Conservation (phyloP, 2,329 filamentous ascomycete genomes). For the Penicillium sp. region DNA sequence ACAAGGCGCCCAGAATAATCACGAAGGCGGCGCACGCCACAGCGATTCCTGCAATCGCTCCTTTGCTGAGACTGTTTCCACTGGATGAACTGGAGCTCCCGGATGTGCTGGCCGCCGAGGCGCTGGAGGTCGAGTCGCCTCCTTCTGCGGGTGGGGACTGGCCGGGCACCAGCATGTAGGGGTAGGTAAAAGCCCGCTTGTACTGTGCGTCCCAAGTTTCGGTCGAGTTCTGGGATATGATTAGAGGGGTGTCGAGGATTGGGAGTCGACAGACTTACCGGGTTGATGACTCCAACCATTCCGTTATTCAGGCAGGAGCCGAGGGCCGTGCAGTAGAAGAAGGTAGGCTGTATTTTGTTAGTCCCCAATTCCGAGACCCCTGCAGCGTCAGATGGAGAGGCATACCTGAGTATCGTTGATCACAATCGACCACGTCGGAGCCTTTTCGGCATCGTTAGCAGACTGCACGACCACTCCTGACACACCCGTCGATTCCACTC, state of each 20-base stretch:
- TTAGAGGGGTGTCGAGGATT: neutral
- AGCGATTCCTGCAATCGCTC: conserved; percentile 60
- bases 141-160: conserved; percentile 55
- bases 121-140: conserved; percentile 5
- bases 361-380: neutral
- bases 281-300: conserved; percentile 77
- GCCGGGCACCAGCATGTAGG: conserved; percentile 56
- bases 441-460: conserved; percentile 16
- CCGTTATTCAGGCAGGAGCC: conserved; percentile 62
- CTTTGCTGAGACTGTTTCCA: conserved; percentile 35
- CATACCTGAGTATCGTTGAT: conserved; percentile 58
- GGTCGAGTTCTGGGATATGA: conserved; percentile 42
- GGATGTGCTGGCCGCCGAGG: conserved; percentile 8
- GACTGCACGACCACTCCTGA: neutral
- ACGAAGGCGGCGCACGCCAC: conserved; percentile 52
- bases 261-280: conserved; percentile 43
- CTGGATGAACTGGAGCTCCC: conserved; percentile 5
- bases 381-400: neutral
- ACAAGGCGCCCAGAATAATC: conserved; percentile 46
- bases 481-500: conserved; percentile 20
- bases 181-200: conserved; percentile 48
- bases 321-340: conserved; percentile 68
- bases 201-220: conserved; percentile 51
- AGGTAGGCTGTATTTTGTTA: conserved; percentile 50
- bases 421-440: conserved; percentile 39